A percentile compares a stretch with the other conserved stretches of the same genome.
phyloP scores from a whole-genome alignment of 805 yeast species.

The Lachancea fermentati region DNA sequence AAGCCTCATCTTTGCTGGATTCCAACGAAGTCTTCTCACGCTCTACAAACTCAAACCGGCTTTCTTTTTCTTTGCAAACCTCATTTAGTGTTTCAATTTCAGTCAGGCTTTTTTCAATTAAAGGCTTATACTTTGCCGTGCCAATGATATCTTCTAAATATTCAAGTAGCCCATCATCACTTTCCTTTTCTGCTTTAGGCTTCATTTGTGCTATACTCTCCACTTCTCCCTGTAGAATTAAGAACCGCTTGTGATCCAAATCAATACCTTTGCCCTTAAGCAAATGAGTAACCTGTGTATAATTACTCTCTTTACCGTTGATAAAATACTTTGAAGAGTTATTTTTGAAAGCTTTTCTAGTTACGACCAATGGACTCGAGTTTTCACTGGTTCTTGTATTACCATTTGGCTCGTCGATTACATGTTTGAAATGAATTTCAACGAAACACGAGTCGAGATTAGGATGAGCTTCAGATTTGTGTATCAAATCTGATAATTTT shows the following conservation, averaged over 20 bases:
- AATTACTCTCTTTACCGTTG: conserved; percentile 62
- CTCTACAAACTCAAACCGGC: conserved; percentile 71
- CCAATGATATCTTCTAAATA: conserved; percentile 96
- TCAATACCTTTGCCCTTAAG: conserved; percentile 84
- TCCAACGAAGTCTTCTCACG: conserved; percentile 66
- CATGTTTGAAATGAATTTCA: conserved; percentile 81
- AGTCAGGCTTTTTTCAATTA: conserved; percentile 58
- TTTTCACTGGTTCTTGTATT: conserved; percentile 44
- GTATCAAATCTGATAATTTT: conserved; percentile 86
- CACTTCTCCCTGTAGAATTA: conserved; percentile 96
- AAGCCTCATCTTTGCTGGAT: conserved; percentile 58
- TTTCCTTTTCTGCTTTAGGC: conserved; percentile 87
- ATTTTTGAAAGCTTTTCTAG: conserved; percentile 73
- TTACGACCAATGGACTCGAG: conserved; percentile 55
- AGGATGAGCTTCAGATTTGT: conserved; percentile 73
- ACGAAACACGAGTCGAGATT: conserved; percentile 74
- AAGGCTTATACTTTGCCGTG: conserved; percentile 73
- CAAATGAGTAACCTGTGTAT: conserved; percentile 69
- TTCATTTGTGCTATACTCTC: conserved; percentile 99
- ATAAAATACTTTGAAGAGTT: conserved; percentile 76
- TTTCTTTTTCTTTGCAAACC: conserved; percentile 72
- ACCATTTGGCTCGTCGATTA: conserved; percentile 51
- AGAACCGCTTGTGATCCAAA: conserved; percentile 87
- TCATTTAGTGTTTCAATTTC: conserved; percentile 74
- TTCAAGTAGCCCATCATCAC: conserved; percentile 90